Base-by-base conservation (phyloP, 2,329 filamentous ascomycete species). In the Ustulina deusta region DNA sequence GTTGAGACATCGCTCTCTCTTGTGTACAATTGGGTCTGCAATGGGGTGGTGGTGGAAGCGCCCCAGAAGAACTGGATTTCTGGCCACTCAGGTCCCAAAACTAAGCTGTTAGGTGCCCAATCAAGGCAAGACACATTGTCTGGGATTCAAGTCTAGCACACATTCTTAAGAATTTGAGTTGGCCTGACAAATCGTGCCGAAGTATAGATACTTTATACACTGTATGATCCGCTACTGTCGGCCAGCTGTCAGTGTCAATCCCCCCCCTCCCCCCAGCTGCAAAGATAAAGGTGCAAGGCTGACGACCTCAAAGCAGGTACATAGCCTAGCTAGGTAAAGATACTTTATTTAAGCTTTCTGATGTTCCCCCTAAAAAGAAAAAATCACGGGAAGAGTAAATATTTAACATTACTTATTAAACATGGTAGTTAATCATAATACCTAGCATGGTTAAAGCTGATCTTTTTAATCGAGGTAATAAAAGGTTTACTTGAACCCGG, bases 111-210 rank as follows among this genome's bases (percentile, higher is more conserved):
- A 34, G 25, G 44, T 63, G 59, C 65, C 68, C 68, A 70, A 70
- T 70, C 68, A 70, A 66, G 68, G 46, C 46, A 68, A 65, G 68
- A 68, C 68, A 70, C 68, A 70, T 70, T 63, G 56, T 60, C 52
- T 56, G 49, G 44, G 55, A 49, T 46, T 66, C 58, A 49, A 58
- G 51, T 44, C 48, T 44, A 29, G n/a, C 25, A 29, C 40, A 51
- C 61, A 68, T 68, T 68, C 66, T 68, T 29, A 61, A 57, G 67
- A 66, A 63, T 69, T 63, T 67, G 57, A 63, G 22, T 62, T 63
- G 48, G 44, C 52, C 29, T 69, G 66, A 69, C 66, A 69, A 69
- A 69, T 69, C 58, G 25, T 15, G 17, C 38, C 20, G 15, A 44
- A 9, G 22, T 11, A 36, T 38, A 49, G 22, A 29, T 6, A 61